phyloP scores from a whole-genome alignment of 768 basidiomycete species.

The Xerocomellus chrysenteron region DNA sequence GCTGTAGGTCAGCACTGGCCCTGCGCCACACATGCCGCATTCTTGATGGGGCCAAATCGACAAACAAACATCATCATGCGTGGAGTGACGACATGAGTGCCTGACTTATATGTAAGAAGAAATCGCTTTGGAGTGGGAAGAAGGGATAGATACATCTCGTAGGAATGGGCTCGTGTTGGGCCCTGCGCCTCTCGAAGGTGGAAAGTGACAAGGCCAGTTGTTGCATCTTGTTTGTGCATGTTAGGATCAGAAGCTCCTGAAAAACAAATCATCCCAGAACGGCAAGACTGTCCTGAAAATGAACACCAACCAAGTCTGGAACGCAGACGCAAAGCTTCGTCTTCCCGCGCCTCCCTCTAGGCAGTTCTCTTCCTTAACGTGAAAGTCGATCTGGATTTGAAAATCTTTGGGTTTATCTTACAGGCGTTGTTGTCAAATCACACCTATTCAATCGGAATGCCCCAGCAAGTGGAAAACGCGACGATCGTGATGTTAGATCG shows the following conservation, averaged over 20 bases:
- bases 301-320: neutral
- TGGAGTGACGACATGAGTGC: slow-evolving; percentile 21
- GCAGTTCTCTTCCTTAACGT: slow-evolving; percentile 1
- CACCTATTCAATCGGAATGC: slow-evolving; percentile 35
- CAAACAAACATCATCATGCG: slow-evolving; percentile 3
- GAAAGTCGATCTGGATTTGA: neutral
- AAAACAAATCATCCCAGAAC: slow-evolving; percentile 23
- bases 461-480: slow-evolving; percentile 50
- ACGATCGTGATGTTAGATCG: slow-evolving; percentile 42
- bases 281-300: slow-evolving; percentile 6
- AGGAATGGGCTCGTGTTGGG: neutral
- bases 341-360: neutral
- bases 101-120: neutral
- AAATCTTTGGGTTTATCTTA: neutral
- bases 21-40: slow-evolving; percentile 20
- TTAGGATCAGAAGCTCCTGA: slow-evolving; percentile 29
- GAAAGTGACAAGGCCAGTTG: neutral
- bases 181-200: neutral
- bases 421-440: neutral
- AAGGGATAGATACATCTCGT: neutral
- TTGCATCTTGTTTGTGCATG: slow-evolving; percentile 23
- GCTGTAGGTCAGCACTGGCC: slow-evolving; percentile 2
- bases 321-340: neutral
- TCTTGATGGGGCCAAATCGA: slow-evolving; percentile 8
- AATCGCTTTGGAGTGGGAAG: neutral